A percentile compares a stretch with the other conserved stretches of the same genome.
Conservation (phyloP, 495 filamentous ascomycete genomes). For the Xylaria flabelliformis region DNA sequence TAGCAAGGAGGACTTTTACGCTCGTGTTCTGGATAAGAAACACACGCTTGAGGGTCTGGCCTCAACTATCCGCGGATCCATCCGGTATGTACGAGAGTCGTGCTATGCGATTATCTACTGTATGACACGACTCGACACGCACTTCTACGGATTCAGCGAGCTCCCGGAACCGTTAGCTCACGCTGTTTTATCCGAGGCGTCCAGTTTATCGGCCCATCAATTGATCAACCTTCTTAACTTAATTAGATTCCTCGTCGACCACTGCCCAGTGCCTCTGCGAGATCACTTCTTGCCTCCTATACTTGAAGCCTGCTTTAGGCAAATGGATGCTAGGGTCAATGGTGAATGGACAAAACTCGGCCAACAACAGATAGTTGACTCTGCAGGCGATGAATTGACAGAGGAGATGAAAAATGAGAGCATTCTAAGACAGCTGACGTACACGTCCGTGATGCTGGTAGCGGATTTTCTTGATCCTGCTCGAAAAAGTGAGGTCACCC, state of each 20-base stretch:
- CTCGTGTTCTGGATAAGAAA: conserved; percentile 85
- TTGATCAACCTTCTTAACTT: conserved; percentile 88
- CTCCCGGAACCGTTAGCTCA: conserved; percentile 84
- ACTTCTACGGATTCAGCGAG: conserved; percentile 87
- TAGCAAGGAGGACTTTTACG: conserved; percentile 95
- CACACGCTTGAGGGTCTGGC: conserved; percentile 91
- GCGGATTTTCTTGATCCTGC: conserved; percentile 83
- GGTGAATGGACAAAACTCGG: conserved; percentile 81
- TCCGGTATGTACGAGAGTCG: conserved; percentile 87
- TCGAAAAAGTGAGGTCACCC: conserved; percentile 54
- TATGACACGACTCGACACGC: conserved; percentile 83
- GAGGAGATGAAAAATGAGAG: conserved; percentile 99
- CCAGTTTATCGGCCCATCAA: conserved; percentile 88
- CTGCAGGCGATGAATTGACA: conserved; percentile 71
- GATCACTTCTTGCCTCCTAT: conserved; percentile 86
- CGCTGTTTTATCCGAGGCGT: conserved; percentile 82
- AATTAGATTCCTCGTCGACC: conserved; percentile 83
- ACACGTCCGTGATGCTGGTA: conserved; percentile 88
- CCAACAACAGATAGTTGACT: conserved; percentile 57
- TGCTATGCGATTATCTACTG: conserved; percentile 93
- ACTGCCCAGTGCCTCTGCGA: conserved; percentile 81
- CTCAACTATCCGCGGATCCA: conserved; percentile 85
- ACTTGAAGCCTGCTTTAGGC: conserved; percentile 78
- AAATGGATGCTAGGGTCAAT: conserved; percentile 85
- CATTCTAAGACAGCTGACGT: conserved; percentile 91